Evolutionary conservation across 1,284 basidiomycete genomes (phyloP), one percentile per base, ranked within the genome.

Genomic region (Moniliophthora roreri): DNA sequence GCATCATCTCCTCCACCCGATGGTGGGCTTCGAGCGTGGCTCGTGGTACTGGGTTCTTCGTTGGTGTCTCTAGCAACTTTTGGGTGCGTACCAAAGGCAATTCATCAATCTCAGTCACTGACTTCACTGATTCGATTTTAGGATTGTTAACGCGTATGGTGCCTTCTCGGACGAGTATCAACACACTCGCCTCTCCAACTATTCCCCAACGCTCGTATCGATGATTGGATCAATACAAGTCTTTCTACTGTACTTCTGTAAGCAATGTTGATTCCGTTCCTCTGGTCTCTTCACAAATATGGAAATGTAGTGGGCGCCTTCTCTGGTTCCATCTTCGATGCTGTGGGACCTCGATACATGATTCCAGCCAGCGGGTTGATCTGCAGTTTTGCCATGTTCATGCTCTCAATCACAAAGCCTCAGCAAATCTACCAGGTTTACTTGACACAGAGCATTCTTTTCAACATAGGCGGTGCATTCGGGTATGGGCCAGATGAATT

Each of bases 281-380:
- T 66, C 69, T 1, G 72, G 71, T 38, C 55, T 76, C n/a, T 70
- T 66, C 26, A 61, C 66, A 18, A 51, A 63, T 15, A 66, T 69
- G 50, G 58, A 68, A 40, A 57, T 62, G 16, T 75, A 70, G 51
- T 67, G 73, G 51, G 71, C 68, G 48, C 68, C 74, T 32, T 32
- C 11, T 55, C 66, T 76, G 18, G 63, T 62, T 7, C 74, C 74
- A 6, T 44, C 6, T 44, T 44, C 41, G 41, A 44, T 23, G 41
- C 41, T 11, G 4, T 16, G 13, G 41, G 41, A 3, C 41, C 41
- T 15, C 10, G 18, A 13, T 44, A 44, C 41, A 15, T 44, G n/a
- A 44, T 44, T 13, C 41, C 41, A 16, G 13, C 20, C 41, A 44
- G 41, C 26, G 41, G 41, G 20, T 23, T 44, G 20, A 23, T 21